Base-by-base conservation (phyloP, 2,329 filamentous ascomycete genomes). In the Penicillium sp. region DNA sequence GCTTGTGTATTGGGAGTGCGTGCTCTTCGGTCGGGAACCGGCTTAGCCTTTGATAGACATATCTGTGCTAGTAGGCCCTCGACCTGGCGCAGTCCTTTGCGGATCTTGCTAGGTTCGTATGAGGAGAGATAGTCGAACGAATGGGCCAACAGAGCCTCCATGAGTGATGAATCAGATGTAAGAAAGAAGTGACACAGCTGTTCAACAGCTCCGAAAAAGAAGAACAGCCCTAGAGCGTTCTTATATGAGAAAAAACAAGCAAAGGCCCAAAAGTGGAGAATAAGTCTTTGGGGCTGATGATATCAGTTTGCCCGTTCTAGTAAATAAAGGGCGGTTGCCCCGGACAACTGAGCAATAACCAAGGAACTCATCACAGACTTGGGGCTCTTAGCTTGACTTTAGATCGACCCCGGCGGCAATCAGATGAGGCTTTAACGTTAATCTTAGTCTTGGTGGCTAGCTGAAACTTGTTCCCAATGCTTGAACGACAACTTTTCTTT, bases 121-220 rank as follows among this genome's bases (percentile, higher is more conserved):
- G 91, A 96, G 53, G 91, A 95, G 58, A 96, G 86, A 73, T 95
- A 95, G 76, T 96, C 91, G 73, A 97, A 97, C 53, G 92, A 90
- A 68, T 95, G 84, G 37, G 89, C 95, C 48, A 97, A 79, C 25
- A 97, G 81, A 44, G 88, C 84, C 76, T 97, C 93, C 93, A 97
- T 97, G 64, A 53, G 56, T 46, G 49, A 64, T 47, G 43, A 52
- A 43, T 47, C 43, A 34, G 40, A 47, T 35, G 16, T 12, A 25
- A 35, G n/a, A 22, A 35, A 37, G 22, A 41, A 52, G 36, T 37
- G 38, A 54, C n/a, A 35, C 33, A 35, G 37, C 49, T 39, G 43
- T 31, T 53, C 36, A 49, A 46, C 46, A 41, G 28, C 13, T 38
- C 25, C 29, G 39, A 37, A 50, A 49, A 36, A 14, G 30, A 35